Evolutionary conservation across 148 eudicot species (phyloP).

Genomic region (Silene conica): DNA sequence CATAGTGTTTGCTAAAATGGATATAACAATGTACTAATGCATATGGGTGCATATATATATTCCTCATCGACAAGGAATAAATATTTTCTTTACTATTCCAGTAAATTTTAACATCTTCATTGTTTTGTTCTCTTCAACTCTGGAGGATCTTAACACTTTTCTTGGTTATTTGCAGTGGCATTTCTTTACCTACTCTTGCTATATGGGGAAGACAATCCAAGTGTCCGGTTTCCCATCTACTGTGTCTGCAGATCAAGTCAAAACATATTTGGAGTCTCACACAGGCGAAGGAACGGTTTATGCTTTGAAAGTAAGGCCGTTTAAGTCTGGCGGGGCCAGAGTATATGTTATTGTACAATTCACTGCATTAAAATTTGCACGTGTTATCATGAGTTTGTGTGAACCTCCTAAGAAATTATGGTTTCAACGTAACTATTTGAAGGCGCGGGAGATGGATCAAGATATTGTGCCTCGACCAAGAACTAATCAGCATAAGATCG

Average conservation of each 20-base stretch:
- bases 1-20: no score
- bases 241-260: conserved; percentile 28
- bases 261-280: conserved; percentile 26
- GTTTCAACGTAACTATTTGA: conserved; percentile 34
- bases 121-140: background rate
- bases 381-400: conserved; percentile 14
- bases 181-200: background rate
- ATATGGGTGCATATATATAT: background rate
- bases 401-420: conserved; percentile 22
- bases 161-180: conserved; percentile 23
- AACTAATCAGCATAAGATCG: conserved; percentile 21
- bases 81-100: no score
- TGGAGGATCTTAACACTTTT: background rate
- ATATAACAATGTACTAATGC: no score
- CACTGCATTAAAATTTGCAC: conserved; percentile 20
- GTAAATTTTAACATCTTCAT: no score
- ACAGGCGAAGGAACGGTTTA: conserved; percentile 32
- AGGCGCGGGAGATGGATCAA: conserved; percentile 25
- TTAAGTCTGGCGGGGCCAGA: conserved; percentile 31
- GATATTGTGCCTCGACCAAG: conserved; percentile 47
- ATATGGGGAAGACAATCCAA: conserved; percentile 40
- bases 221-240: conserved; percentile 39
- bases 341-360: conserved; percentile 38
- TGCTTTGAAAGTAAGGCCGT: conserved; percentile 38
- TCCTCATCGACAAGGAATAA: background rate